Conservation (phyloP, 2,329 filamentous ascomycete genomes). For the Aspergillus sp. region DNA sequence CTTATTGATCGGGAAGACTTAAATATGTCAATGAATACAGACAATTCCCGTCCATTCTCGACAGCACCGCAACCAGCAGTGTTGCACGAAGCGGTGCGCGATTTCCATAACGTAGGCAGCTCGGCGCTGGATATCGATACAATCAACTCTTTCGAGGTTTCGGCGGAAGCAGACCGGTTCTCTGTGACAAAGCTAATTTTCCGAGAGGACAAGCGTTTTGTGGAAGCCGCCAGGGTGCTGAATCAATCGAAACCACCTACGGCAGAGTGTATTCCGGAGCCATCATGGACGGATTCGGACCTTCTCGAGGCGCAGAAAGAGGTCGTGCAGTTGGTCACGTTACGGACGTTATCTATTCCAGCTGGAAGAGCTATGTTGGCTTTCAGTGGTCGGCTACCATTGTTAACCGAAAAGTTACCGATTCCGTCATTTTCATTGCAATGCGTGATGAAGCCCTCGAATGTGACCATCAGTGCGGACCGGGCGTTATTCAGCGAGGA, state of each 20-base stretch:
- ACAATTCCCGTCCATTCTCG: constrained; percentile 31
- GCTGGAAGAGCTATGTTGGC: constrained; percentile 80
- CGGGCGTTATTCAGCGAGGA: constrained; percentile 84
- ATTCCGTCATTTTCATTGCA: constrained; percentile 87
- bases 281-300: constrained; percentile 76
- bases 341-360: constrained; percentile 81
- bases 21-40: constrained; percentile 54
- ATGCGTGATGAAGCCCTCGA: constrained; percentile 84
- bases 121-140: constrained; percentile 43
- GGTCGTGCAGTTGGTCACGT: constrained; percentile 76
- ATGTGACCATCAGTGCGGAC: constrained; percentile 89
- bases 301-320: constrained; percentile 89
- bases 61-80: constrained; percentile 37
- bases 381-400: constrained; percentile 77
- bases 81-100: constrained; percentile 62
- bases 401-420: constrained; percentile 86
- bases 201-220: constrained; percentile 79
- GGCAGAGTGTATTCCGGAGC: constrained; percentile 67
- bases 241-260: constrained; percentile 75
- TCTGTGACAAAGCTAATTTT: constrained; percentile 81
- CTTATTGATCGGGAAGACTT: constrained; percentile 79
- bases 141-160: constrained; percentile 62
- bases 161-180: constrained; percentile 75
- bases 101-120: constrained; percentile 68
- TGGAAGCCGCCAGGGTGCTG: constrained; percentile 78